phyloP scores from a whole-genome alignment of 2,329 filamentous ascomycete genomes.

The Canariomyces notabilis region DNA sequence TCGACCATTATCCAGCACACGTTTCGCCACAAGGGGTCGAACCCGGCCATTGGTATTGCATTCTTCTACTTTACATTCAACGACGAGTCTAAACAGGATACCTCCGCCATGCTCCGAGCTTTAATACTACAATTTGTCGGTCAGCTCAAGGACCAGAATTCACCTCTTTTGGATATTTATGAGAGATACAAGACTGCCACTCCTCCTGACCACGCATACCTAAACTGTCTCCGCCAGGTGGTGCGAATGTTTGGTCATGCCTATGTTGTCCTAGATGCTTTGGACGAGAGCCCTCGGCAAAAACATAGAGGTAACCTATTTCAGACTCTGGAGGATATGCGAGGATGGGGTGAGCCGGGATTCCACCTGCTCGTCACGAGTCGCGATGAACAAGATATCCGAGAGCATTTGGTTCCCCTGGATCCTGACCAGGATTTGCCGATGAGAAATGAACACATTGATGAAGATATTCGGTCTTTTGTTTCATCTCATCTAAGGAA shows the following conservation, averaged over 20 bases:
- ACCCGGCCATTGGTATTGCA: constrained; percentile 26
- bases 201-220: constrained; percentile 21
- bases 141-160: constrained; percentile 23
- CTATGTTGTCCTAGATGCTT: constrained; percentile 35
- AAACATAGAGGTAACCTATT: constrained; percentile 26
- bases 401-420: constrained; percentile 17
- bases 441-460: constrained; percentile 18
- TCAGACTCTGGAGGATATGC: constrained; percentile 24
- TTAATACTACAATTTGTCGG: constrained; percentile 32
- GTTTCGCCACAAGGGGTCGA: constrained; percentile 9
- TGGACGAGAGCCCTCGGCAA: constrained; percentile 33
- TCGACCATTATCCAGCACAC: constrained; percentile 31
- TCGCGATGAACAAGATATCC: constrained; percentile 31
- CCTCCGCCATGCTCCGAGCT: constrained; percentile 30
- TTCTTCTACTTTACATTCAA: constrained; percentile 40
- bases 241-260: constrained; percentile 28
- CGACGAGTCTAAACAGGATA: constrained; percentile 31
- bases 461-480: constrained; percentile 29
- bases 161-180: constrained; percentile 18
- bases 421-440: constrained; percentile 20
- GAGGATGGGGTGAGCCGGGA: constrained; percentile 20
- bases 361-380: constrained; percentile 33
- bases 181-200: constrained; percentile 16
- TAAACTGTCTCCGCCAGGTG: constrained; percentile 23
- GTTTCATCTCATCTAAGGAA: constrained; percentile 24